Evolutionary conservation across 2,329 filamentous ascomycete genomes (phyloP).

Genomic region (Venturia aucupariae): DNA sequence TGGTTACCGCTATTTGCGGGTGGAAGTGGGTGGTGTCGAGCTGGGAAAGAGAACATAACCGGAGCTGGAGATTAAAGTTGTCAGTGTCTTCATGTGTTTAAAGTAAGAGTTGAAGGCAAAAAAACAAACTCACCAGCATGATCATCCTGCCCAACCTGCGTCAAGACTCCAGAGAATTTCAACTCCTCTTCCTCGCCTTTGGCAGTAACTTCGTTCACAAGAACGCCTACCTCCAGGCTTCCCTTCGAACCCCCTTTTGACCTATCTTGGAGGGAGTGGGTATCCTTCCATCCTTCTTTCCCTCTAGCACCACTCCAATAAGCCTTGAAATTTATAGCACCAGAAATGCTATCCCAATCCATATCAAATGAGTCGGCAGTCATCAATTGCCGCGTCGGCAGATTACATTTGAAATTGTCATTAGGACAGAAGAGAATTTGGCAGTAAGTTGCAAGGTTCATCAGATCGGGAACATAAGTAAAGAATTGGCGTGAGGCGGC

Average conservation of each 20-base stretch:
- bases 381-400: constrained; percentile 37
- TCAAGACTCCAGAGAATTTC: constrained; percentile 67
- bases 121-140: constrained; percentile 45
- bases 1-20: constrained; percentile 9
- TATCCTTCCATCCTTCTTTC: constrained; percentile 37
- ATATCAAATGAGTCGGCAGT: constrained; percentile 62
- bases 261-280: constrained; percentile 24
- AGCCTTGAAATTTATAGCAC: constrained; percentile 55
- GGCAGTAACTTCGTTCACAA: constrained; percentile 49
- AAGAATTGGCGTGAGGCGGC: constrained; percentile 63
- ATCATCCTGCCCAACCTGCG: constrained; percentile 65
- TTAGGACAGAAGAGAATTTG: constrained; percentile 43
- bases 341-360: constrained; percentile 62
- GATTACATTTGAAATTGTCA: constrained; percentile 38
- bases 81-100: neutral
- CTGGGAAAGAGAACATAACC: constrained; percentile 74
- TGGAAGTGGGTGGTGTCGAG: constrained; percentile 58
- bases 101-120: neutral
- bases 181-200: constrained; percentile 63
- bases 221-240: constrained; percentile 71
- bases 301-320: constrained; percentile 42
- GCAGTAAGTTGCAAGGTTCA: constrained; percentile 45
- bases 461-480: constrained; percentile 50
- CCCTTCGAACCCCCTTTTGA: constrained; percentile 26
- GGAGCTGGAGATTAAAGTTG: constrained; percentile 40